Evolutionary conservation across 768 basidiomycete genomes (phyloP).

Genomic region (Russula compacta): DNA sequence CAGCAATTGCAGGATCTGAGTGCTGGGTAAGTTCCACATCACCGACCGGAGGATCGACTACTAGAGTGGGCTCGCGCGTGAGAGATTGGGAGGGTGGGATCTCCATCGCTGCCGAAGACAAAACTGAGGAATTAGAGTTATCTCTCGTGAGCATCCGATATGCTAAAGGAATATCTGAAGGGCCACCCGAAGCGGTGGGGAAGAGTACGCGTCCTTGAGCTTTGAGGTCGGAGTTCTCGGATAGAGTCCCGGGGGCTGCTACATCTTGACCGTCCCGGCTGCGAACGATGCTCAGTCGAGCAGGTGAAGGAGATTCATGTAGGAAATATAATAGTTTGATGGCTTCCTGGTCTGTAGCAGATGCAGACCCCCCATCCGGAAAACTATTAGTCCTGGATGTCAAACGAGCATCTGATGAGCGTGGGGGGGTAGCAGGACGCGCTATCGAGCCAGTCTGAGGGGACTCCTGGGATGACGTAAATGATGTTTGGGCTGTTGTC

Average conservation of each 20-base stretch:
- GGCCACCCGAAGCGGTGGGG: conserved; percentile 29
- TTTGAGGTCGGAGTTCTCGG: conserved; percentile 41
- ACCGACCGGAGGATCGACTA: conserved; percentile 2
- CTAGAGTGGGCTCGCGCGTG: conserved; percentile 9
- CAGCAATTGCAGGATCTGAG: neutral
- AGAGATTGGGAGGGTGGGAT: neutral
- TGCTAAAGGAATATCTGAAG: conserved; percentile 10
- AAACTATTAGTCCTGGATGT: conserved; percentile 18
- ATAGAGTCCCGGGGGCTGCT: conserved; percentile 48
- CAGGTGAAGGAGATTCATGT: conserved; percentile 79
- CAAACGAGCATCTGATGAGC: conserved; percentile 20
- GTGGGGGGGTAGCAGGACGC: conserved; percentile 32
- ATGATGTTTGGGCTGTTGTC: conserved; percentile 32
- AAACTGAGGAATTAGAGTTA: conserved; percentile 33
- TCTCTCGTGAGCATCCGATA: conserved; percentile 24
- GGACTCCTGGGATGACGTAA: conserved; percentile 33
- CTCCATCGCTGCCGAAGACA: conserved; percentile 21
- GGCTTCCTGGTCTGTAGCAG: conserved; percentile 62
- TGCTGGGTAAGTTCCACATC: conserved; percentile 9
- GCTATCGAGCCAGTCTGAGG: conserved; percentile 27
- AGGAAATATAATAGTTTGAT: conserved; percentile 82
- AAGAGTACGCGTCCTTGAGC: conserved; percentile 66
- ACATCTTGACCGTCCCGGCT: conserved; percentile 41
- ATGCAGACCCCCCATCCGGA: conserved; percentile 25
- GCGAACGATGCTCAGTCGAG: conserved; percentile 44